Conservation (phyloP, 306 rosid genomes). For the Ormosia emarginata region DNA sequence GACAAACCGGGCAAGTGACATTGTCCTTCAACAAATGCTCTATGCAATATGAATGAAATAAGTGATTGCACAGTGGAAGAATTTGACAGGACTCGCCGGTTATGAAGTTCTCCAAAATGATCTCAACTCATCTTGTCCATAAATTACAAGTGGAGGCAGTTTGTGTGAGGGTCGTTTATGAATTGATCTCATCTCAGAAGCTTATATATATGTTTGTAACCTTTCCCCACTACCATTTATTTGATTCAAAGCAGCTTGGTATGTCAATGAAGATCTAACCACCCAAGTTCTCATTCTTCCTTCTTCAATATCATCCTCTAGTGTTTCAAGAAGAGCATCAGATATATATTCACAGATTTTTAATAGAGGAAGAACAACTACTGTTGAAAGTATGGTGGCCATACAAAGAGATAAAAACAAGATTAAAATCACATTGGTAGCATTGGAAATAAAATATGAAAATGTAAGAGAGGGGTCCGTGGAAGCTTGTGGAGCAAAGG, state of each 20-base stretch:
- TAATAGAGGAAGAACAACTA: background rate
- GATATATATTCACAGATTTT: background rate
- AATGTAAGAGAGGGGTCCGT: background rate
- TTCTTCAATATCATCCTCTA: conserved; percentile 16
- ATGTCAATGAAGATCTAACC: background rate
- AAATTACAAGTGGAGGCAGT: conserved; percentile 10
- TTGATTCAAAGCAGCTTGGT: background rate
- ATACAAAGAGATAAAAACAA: background rate
- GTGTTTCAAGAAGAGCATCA: background rate
- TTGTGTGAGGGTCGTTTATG: background rate
- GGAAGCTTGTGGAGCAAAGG: background rate
- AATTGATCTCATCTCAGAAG: background rate
- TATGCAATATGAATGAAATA: conserved; percentile 15
- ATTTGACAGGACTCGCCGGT: background rate
- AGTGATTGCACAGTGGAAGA: conserved; percentile 6
- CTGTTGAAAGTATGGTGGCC: background rate
- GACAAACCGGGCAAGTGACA: conserved; percentile 21
- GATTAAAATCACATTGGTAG: background rate
- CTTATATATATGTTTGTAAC: background rate
- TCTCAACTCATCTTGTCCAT: conserved; percentile 4
- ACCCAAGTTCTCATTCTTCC: background rate
- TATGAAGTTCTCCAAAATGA: conserved; percentile 17
- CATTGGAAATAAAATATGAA: background rate
- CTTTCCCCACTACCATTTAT: background rate
- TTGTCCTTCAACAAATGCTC: conserved; percentile 8